Conservation (phyloP, 2,329 filamentous ascomycete genomes). For the Calonectria honghensis region DNA sequence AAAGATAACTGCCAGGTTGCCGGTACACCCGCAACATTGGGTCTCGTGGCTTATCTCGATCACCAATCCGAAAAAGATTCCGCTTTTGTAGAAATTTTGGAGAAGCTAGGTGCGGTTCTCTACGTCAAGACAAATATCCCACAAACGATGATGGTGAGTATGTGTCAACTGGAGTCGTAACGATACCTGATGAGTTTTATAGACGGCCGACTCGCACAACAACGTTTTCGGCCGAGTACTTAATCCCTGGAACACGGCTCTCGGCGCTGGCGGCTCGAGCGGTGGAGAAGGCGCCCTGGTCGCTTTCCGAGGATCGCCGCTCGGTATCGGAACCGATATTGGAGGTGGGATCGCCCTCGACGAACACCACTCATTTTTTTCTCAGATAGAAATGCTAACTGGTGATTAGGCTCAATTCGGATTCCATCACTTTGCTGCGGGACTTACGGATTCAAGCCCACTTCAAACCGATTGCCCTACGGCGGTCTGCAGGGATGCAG, state of each 20-base stretch:
- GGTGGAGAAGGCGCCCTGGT: slow-evolving; percentile 69
- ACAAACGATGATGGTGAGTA: slow-evolving; percentile 42
- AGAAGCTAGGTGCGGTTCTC: slow-evolving; percentile 26
- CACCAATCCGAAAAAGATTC: slow-evolving; percentile 29
- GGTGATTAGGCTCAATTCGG: slow-evolving; percentile 49
- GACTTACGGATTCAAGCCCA: slow-evolving; percentile 42
- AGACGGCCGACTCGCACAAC: slow-evolving; percentile 44
- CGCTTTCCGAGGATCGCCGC: slow-evolving; percentile 57
- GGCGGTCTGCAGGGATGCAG: not conserved
- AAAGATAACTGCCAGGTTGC: slow-evolving; percentile 38
- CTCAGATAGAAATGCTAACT: not conserved
- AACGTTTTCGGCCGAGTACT: slow-evolving; percentile 76
- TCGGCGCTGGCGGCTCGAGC: slow-evolving; percentile 76
- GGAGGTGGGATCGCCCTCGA: slow-evolving; percentile 42
- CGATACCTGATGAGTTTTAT: not conserved
- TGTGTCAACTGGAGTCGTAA: no score
- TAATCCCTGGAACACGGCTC: slow-evolving; percentile 74
- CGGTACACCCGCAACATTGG: slow-evolving; percentile 36
- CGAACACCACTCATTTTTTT: accelerated
- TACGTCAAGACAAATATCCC: slow-evolving; percentile 46
- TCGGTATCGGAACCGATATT: slow-evolving; percentile 60
- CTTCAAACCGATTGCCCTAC: slow-evolving; percentile 36
- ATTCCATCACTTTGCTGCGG: slow-evolving; percentile 53
- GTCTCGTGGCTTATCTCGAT: slow-evolving; percentile 37
- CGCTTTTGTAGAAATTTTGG: slow-evolving; percentile 41